Conservation (phyloP, 2,329 filamentous ascomycete genomes). For the Xylariaceae sp. region DNA sequence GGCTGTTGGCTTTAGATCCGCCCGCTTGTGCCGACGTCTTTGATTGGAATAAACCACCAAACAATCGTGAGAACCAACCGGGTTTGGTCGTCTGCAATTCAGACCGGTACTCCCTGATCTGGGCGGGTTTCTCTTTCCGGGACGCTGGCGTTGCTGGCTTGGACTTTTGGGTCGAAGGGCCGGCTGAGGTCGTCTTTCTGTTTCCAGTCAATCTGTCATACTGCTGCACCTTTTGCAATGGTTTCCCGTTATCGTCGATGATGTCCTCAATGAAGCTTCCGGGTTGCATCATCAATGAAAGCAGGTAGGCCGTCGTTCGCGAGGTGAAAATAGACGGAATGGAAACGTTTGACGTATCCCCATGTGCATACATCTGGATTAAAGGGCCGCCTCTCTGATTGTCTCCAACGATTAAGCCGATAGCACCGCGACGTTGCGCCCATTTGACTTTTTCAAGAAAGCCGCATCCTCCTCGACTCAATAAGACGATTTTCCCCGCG, state of each 20-base stretch:
- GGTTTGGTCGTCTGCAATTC: conserved; percentile 25
- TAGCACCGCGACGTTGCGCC: conserved; percentile 84
- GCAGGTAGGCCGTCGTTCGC: conserved; percentile 84
- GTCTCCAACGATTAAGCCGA: conserved; percentile 90
- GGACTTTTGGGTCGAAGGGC: conserved; percentile 24
- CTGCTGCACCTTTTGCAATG: conserved; percentile 49
- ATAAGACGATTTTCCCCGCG: conserved; percentile 81
- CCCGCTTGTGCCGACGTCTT: conserved; percentile 49
- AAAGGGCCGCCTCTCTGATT: conserved; percentile 82
- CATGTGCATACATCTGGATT: conserved; percentile 97
- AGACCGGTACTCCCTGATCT: conserved; percentile 25
- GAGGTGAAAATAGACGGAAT: conserved; percentile 95
- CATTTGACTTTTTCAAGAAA: conserved; percentile 97
- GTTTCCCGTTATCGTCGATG: conserved; percentile 55
- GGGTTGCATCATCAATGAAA: conserved; percentile 78
- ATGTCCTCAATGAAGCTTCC: conserved; percentile 58
- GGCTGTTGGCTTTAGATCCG: conserved; percentile 60
- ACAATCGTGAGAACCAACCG: conserved; percentile 44
- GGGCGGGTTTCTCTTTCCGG: conserved; percentile 24
- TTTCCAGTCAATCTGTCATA: conserved; percentile 37
- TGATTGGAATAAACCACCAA: conserved; percentile 34
- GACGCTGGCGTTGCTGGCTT: conserved; percentile 27
- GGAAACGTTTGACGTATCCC: conserved; percentile 89
- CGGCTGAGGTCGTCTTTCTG: conserved; percentile 34
- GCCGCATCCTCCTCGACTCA: conserved; percentile 89